These are phyloP conservation scores for Carallia pectinifolia DNA, from an alignment of 345 rosid species.

Conservation along the genomic window DNA sequence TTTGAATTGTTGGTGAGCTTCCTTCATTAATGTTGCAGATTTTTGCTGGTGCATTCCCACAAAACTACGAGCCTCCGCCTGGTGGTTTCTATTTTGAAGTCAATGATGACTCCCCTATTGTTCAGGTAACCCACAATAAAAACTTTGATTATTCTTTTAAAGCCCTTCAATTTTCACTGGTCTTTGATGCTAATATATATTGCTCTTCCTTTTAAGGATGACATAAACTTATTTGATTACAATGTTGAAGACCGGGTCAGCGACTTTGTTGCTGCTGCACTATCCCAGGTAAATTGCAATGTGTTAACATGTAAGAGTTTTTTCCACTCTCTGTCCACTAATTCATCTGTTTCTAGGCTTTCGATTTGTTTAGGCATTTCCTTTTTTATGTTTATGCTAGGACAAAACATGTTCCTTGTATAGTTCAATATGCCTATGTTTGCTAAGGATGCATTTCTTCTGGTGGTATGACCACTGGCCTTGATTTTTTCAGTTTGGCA, in stretches of 20 bases:
- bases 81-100: constrained; percentile 92
- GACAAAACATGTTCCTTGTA: neutral
- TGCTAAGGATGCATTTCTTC: constrained; percentile 4
- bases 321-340: constrained; percentile 4
- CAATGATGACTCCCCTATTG: constrained; percentile 64
- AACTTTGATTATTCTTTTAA: constrained; percentile 8
- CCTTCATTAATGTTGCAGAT: constrained; percentile 45
- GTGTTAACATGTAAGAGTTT: neutral
- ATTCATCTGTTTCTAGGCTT: neutral
- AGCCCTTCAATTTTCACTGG: constrained; percentile 12
- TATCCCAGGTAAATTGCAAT: constrained; percentile 63
- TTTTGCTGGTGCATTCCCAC: constrained; percentile 93
- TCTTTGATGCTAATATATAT: constrained; percentile 24
- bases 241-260: constrained; percentile 91
- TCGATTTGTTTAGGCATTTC: neutral
- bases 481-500: neutral
- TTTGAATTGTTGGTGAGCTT: constrained; percentile 6
- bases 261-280: constrained; percentile 89
- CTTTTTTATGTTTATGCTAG: neutral
- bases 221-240: constrained; percentile 77
- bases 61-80: constrained; percentile 88
- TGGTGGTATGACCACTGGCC: neutral
- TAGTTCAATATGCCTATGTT: neutral
- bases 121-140: constrained; percentile 57
- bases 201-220: constrained; percentile 57